phyloP scores from a whole-genome alignment of 148 eudicot species.

The Heliamphora exappendiculata region DNA sequence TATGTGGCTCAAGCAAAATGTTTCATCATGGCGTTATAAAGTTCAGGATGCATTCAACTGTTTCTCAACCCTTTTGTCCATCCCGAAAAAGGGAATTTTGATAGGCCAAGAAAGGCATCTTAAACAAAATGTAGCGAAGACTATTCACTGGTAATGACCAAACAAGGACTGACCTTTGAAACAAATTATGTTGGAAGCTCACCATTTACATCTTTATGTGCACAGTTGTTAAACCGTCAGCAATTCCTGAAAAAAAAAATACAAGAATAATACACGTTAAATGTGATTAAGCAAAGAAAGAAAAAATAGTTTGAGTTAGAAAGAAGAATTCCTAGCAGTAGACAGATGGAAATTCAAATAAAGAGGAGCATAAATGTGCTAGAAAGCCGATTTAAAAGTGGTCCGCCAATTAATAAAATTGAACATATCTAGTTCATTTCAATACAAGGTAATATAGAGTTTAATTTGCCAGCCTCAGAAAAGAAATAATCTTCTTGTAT shows the following conservation, averaged over 20 bases:
- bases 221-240: constrained; percentile 49
- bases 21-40: background rate
- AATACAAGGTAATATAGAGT: background rate
- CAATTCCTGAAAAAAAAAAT: constrained; percentile 63
- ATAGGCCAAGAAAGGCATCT: background rate
- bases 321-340: background rate
- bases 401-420: background rate
- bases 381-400: background rate
- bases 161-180: background rate
- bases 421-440: background rate
- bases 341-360: background rate
- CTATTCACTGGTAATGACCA: background rate
- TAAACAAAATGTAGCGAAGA: background rate
- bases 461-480: background rate
- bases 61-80: background rate
- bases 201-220: background rate
- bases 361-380: background rate
- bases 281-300: background rate
- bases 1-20: background rate
- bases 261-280: background rate
- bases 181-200: background rate
- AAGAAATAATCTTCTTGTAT: background rate
- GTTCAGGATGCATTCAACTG: background rate
- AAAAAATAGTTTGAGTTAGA: background rate
- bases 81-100: constrained; percentile 10